Base-by-base conservation (phyloP, 169 alveolate species). In the Babesia ovis region DNA sequence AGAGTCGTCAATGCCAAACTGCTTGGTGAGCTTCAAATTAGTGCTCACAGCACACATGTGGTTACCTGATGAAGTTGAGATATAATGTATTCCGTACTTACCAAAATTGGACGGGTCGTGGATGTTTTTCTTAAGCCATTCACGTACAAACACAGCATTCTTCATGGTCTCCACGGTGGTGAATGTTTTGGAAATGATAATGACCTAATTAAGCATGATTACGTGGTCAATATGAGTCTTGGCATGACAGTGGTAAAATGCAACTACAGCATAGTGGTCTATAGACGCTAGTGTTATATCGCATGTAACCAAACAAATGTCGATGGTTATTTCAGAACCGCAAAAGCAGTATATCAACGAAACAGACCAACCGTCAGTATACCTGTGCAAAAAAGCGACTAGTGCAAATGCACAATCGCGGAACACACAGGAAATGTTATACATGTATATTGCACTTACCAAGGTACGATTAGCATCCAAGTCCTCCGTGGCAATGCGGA, bases 91-190 rank as follows among this genome's bases (percentile, higher is more conserved):
- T 11, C 1, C 4, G 18, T 4, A 66, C 86, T 29, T 79, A 84
- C 69, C 85, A 68, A 54, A 69, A 12, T 61, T 41, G 25, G 70
- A 45, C 4, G 83, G 83, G 66, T 77, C 85, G 43, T 66, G 76
- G 80, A 92, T 88, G 80, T 77, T 84, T 66, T 77, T 89, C 83
- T 89, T 84, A 27, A 95, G 83, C 98, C 98, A 92, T 32, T 91
- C 91, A 73, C 90, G 93, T n/a, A 92, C 92, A 4, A 97, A 84
- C 76, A 92, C 88, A 22, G 99, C 99, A 79, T 98, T 98, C 70
- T 96, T 87, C 94, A 97, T 96, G 6, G 99, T 98, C 88, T 98
- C 99, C 9, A 98, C 99, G 23, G 99, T 98, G n/a, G 99, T 97
- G 92, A 98, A 98, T n/a, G 99, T 98, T 91, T 98, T 98, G 42